A percentile compares a stretch with the other conserved stretches of the same genome.
Evolutionary conservation across 495 filamentous ascomycete genomes (phyloP).

Genomic region (Xylaria venustula): DNA sequence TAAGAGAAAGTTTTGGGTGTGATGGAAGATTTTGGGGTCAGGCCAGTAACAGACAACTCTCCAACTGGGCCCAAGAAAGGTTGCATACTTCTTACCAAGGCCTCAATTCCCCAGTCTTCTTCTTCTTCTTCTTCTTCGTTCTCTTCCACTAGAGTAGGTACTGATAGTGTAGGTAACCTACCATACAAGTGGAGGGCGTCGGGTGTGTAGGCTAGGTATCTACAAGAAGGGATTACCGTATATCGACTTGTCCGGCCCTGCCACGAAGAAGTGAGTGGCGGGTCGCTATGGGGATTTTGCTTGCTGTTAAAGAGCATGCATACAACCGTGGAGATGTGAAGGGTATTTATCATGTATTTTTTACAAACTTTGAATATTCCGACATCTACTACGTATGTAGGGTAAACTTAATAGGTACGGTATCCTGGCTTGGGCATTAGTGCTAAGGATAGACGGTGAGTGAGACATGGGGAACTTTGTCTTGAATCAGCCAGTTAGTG

Average conservation of each 20-base stretch:
- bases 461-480: neutral
- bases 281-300: conserved; percentile 9
- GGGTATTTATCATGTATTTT: neutral
- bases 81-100: too few species aligned
- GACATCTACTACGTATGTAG: too few species aligned
- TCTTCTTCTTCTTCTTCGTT: too few species aligned
- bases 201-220: too few species aligned
- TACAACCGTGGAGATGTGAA: neutral
- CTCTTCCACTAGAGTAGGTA: neutral
- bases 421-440: neutral
- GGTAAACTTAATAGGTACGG: too few species aligned
- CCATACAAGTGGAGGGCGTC: too few species aligned
- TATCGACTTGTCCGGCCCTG: neutral
- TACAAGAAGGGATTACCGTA: neutral
- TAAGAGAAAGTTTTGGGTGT: neutral
- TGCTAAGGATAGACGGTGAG: neutral
- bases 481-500: neutral
- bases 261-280: neutral
- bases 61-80: neutral
- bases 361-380: too few species aligned
- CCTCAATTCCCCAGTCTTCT: neutral
- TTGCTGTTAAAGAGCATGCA: neutral
- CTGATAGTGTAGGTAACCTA: neutral
- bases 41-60: neutral
- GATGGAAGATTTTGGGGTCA: neutral